phyloP scores from a whole-genome alignment of 225 moss, liverwort and hornwort species.

The Polytrichum formosum region DNA sequence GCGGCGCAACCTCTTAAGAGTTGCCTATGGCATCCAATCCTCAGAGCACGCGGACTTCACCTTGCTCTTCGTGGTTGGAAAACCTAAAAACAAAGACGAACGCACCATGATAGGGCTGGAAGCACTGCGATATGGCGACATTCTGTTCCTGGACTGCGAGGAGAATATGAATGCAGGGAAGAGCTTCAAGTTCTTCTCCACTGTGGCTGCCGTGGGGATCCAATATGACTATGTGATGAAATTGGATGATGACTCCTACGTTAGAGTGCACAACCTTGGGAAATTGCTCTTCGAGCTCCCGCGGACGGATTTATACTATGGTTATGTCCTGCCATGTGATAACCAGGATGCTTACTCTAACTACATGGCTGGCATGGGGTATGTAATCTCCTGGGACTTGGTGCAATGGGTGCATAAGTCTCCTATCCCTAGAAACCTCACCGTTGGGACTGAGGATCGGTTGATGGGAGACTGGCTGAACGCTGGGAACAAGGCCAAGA shows the following conservation, averaged over 20 bases:
- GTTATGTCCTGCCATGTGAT: conserved; percentile 59
- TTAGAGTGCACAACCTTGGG: conserved; percentile 56
- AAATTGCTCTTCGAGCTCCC: conserved; percentile 37
- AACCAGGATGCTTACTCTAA: conserved; percentile 37
- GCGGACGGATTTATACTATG: conserved; percentile 66
- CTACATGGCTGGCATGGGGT: conserved; percentile 85
- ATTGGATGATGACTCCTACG: conserved; percentile 75
- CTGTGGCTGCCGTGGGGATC: conserved; percentile 33
- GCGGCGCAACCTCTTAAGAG: conserved; percentile 59
- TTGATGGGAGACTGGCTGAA: conserved; percentile 66
- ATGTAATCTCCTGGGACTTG: conserved; percentile 71
- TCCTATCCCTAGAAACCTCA: conserved; percentile 32
- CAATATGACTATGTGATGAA: conserved; percentile 85
- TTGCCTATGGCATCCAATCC: conserved; percentile 61
- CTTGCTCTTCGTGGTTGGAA: conserved; percentile 54
- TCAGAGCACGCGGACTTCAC: conserved; percentile 37
- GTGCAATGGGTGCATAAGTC: conserved; percentile 61
- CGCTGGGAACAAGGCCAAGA: conserved; percentile 50
- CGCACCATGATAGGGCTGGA: conserved; percentile 56
- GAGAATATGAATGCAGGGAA: conserved; percentile 83
- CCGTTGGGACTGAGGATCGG: conserved; percentile 59
- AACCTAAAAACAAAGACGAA: conserved; percentile 18
- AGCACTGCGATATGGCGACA: conserved; percentile 44
- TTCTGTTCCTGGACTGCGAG: conserved; percentile 49
- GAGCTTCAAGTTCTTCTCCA: conserved; percentile 60